Percentiles rank a stretch among this genome's conserved stretches.
phyloP scores from a whole-genome alignment of 225 moss, liverwort and hornwort species.

The Pseudisothecium myosuroides region DNA sequence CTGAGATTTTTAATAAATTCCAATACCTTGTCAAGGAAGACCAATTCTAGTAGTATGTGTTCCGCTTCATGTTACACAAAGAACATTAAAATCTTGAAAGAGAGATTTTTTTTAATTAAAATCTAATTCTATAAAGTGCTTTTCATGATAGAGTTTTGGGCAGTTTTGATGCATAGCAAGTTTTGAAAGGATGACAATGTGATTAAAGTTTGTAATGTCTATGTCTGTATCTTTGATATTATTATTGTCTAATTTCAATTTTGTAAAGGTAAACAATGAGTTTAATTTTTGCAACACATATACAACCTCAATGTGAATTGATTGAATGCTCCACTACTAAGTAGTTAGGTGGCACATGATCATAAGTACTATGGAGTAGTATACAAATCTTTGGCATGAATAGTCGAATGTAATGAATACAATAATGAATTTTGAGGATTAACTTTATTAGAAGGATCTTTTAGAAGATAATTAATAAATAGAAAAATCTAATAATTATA shows the following conservation, averaged over 20 bases:
- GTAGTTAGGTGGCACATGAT: rapidly evolving
- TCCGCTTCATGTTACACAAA: background rate
- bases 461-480: background rate
- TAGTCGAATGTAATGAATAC: background rate
- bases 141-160: background rate
- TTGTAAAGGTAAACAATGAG: background rate
- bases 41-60: background rate
- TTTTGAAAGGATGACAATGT: background rate
- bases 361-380: no score
- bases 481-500: background rate
- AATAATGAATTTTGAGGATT: background rate
- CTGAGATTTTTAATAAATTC: background rate
- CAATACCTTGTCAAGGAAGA: background rate
- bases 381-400: background rate
- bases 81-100: background rate
- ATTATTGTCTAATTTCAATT: background rate
- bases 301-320: background rate
- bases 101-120: background rate
- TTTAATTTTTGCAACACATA: background rate
- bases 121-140: background rate
- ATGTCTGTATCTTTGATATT: background rate
- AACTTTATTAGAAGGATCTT: background rate
- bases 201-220: background rate
- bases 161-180: rapidly evolving
- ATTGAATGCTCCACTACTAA: background rate